Conservation (phyloP, 371 early-diverging fungal genomes). For the Mucor saturninus region DNA sequence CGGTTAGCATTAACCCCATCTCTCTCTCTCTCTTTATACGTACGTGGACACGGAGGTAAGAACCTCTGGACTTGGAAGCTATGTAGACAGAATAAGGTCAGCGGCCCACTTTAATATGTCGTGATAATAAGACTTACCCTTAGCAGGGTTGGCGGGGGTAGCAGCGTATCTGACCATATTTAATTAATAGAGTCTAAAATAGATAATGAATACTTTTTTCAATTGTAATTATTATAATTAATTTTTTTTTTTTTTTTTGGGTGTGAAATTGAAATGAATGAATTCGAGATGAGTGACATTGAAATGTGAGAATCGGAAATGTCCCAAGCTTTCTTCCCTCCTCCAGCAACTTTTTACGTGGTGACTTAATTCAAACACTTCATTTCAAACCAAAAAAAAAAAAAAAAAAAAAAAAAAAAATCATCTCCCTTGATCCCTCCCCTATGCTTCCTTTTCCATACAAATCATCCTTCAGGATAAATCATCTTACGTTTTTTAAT, state of each 20-base stretch:
- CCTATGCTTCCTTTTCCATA: not conserved
- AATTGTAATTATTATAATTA: conserved; percentile 1
- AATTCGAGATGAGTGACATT: too few species aligned
- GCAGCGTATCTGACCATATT: conserved; percentile 66
- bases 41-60: conserved; percentile 47
- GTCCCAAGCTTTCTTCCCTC: too few species aligned
- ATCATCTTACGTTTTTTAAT: conserved; percentile 20
- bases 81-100: not conserved
- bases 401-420: not conserved
- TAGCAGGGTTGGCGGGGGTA: conserved; percentile 56
- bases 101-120: too few species aligned
- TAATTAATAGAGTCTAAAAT: conserved; percentile 19
- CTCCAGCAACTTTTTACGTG: too few species aligned
- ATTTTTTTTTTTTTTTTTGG: not conserved
- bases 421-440: not conserved
- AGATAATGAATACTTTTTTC: not conserved
- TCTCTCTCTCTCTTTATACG: conserved; percentile 4
- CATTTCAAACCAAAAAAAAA: too few species aligned
- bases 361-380: not conserved
- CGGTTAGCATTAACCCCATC: not conserved
- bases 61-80: conserved; percentile 46
- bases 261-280: too few species aligned
- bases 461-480: not conserved
- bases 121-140: conserved; percentile 42
- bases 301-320: too few species aligned